A percentile compares a stretch with the other conserved stretches of the same genome.
Conservation (phyloP, 345 rosid species). For the Aethionema arabicum region DNA sequence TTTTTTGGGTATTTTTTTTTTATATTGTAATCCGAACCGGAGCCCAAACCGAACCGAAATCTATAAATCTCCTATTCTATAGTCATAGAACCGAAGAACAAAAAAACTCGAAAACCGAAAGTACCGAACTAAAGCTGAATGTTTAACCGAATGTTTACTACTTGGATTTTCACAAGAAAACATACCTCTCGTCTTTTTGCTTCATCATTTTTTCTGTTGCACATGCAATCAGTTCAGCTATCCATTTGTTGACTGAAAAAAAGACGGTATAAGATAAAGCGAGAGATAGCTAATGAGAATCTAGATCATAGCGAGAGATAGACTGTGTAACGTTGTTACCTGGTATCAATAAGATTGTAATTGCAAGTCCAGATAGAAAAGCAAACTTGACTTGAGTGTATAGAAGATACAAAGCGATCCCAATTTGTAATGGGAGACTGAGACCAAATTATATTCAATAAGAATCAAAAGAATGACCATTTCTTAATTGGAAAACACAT, state of each 20-base stretch:
- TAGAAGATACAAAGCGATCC: slow-evolving; percentile 75
- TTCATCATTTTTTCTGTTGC: slow-evolving; percentile 97
- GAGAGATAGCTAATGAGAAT: neutral
- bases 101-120: too few relatives aligned
- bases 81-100: too few relatives aligned
- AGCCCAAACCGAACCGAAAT: too few relatives aligned
- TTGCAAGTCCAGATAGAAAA: slow-evolving; percentile 76
- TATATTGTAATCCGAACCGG: too few relatives aligned
- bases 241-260: slow-evolving; percentile 85
- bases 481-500: slow-evolving; percentile 2
- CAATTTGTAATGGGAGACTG: slow-evolving; percentile 96
- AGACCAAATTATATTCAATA: slow-evolving; percentile 27
- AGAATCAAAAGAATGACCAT: neutral
- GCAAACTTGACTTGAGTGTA: slow-evolving; percentile 92
- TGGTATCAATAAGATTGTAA: slow-evolving; percentile 79
- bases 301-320: neutral
- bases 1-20: too few relatives aligned
- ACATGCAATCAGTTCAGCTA: slow-evolving; percentile 73
- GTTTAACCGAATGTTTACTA: too few relatives aligned
- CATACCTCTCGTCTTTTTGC: slow-evolving; percentile 93
- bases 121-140: too few relatives aligned
- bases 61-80: too few relatives aligned
- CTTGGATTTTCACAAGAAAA: neutral
- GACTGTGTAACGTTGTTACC: slow-evolving; percentile 39
- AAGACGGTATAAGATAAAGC: slow-evolving; percentile 4